Base-by-base conservation (phyloP, 495 filamentous ascomycete species). In the Tuber aestivum region DNA sequence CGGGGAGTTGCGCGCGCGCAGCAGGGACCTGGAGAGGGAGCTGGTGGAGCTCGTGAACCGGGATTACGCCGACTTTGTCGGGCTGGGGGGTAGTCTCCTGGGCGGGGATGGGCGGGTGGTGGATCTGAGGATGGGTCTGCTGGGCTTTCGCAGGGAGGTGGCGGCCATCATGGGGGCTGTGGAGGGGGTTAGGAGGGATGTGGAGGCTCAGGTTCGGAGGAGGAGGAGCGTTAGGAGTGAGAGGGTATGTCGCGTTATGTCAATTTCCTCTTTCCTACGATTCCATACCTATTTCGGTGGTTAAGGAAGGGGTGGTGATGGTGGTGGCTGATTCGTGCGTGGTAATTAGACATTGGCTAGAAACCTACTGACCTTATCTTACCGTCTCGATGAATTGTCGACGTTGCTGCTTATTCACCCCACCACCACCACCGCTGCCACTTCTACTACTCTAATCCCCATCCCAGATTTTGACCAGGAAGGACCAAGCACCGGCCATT, bases 101-200 rank as follows among this genome's bases (percentile, higher is more conserved):
- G 94, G 94, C 0, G 96, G 96, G 2, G 95, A 96, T 79, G 94
- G 97, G 82, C 93, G 90, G 83, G 90, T 96, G 4, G 95, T 97
- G 84, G 94, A 97, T 81, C 90, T 99, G 21, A 88, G 93, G 41
- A 92, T 99, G 1, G 94, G 93, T 12, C 83, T 98, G 70, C 80
- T 97, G 77, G 92, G 93, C 0, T 98, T 98, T 80, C 86, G 89
- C 78, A 88, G 94, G 78, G 94, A 94, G 75, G 88, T 97, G 1
- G 87, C 89, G 76, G 84, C 84, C 3, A 85, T 93, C 48, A 86
- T 86, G 73, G 85, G 83, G 71, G 87, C 83, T 76, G 87, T 93
- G 6, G 87, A 86, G 76, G 84, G 85, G 71, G 84, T 87, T 74
- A 86, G 84, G 56, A 77, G 75, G 70, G 90, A 92, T 77, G 86